phyloP scores from a whole-genome alignment of 805 yeast genomes.

The Torulaspora indica region DNA sequence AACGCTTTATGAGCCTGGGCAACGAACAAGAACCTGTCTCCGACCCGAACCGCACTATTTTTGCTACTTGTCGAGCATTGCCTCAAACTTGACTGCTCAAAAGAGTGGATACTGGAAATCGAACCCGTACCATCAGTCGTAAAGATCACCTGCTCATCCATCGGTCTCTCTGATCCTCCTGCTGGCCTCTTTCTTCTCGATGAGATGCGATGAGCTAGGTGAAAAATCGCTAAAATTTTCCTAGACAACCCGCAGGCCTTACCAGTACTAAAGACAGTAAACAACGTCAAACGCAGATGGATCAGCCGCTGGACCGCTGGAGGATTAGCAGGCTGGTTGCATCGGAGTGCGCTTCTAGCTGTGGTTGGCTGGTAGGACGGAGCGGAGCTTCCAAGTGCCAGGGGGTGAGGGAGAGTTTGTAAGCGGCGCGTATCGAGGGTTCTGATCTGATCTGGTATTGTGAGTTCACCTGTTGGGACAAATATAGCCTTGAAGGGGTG shows the following conservation, averaged over 20 bases:
- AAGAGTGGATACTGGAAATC: slow-evolving; percentile 29
- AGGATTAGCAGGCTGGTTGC: not conserved
- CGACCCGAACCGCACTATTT: slow-evolving; percentile 51
- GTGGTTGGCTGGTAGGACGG: too few species aligned
- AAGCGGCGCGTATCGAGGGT: too few species aligned
- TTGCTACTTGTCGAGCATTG: slow-evolving; percentile 43
- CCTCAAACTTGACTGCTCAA: slow-evolving; percentile 31
- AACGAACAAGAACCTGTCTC: slow-evolving; percentile 54
- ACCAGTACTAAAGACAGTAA: not conserved
- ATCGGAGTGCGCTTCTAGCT: not conserved
- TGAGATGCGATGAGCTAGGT: slow-evolving; percentile 24
- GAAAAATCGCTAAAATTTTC: slow-evolving; percentile 11
- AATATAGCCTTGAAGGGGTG: too few species aligned
- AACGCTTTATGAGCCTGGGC: slow-evolving; percentile 70
- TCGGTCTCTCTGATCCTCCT: slow-evolving; percentile 7
- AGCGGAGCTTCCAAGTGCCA: too few species aligned
- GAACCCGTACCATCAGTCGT: slow-evolving; percentile 32
- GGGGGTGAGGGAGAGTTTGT: too few species aligned
- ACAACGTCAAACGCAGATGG: not conserved
- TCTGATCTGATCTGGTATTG: too few species aligned
- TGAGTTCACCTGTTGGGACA: too few species aligned
- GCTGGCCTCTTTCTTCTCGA: slow-evolving; percentile 8
- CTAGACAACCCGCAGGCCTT: not conserved
- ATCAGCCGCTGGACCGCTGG: not conserved
- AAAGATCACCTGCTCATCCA: slow-evolving; percentile 33